phyloP scores from a whole-genome alignment of 2,329 filamentous ascomycete species.

The Scedosporium minutisporum region DNA sequence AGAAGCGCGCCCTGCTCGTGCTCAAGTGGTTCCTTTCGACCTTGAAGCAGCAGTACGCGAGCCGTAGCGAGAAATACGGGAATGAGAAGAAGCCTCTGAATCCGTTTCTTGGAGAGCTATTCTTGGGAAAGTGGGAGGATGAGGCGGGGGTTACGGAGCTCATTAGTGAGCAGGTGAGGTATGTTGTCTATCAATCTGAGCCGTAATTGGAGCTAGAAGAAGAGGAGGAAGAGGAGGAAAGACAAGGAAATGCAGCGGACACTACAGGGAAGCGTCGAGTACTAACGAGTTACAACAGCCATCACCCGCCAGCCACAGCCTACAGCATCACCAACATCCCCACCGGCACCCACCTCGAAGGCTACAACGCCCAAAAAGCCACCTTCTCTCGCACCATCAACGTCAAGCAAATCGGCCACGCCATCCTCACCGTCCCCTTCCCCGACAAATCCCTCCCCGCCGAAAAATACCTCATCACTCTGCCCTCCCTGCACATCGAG shows the following conservation, averaged over 20 bases:
- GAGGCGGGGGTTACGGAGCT: constrained; percentile 72
- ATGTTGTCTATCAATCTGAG: constrained; percentile 9
- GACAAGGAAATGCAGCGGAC: too few relatives aligned
- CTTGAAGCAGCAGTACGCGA: constrained; percentile 74
- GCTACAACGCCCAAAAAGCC: constrained; percentile 94
- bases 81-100: constrained; percentile 98
- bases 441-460: constrained; percentile 22
- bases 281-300: constrained; percentile 32
- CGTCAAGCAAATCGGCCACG: constrained; percentile 90
- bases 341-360: constrained; percentile 68
- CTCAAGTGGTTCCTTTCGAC: constrained; percentile 94
- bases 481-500: constrained; percentile 87
- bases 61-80: constrained; percentile 66
- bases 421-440: constrained; percentile 63
- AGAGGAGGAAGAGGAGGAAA: too few relatives aligned
- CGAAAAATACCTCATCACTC: constrained; percentile 81
- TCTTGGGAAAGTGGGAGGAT: constrained; percentile 84
- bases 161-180: constrained; percentile 88
- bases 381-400: constrained; percentile 91
- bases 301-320: constrained; percentile 90
- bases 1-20: constrained; percentile 77
- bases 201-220: too few relatives aligned
- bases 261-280: neutral
- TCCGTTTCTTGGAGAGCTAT: constrained; percentile 90
- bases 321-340: constrained; percentile 85